phyloP scores from a whole-genome alignment of 202 grass and related monocot species.

The Carex arenaria region DNA sequence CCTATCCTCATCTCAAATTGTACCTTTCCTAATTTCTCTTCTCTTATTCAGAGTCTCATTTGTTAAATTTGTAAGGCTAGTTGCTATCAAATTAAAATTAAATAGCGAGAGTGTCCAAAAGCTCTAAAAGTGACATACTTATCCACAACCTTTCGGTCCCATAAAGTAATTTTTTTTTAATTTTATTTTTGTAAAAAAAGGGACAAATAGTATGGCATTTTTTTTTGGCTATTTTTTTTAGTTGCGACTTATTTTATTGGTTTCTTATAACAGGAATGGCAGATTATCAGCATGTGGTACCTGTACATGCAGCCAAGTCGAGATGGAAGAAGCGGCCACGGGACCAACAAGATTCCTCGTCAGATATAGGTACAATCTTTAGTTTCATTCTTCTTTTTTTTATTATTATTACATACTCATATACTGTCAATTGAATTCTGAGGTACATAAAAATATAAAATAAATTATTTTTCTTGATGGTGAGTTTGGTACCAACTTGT shows the following conservation, averaged over 20 bases:
- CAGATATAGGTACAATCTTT: slow-evolving; percentile 28
- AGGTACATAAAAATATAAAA: background rate
- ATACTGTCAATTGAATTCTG: background rate
- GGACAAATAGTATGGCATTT: background rate
- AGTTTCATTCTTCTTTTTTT: background rate
- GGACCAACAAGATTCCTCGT: slow-evolving; percentile 11
- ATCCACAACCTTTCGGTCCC: too few relatives aligned
- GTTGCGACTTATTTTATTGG: background rate
- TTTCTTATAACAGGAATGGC: slow-evolving; percentile 47
- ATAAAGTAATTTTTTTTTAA: background rate
- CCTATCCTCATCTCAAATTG: too few relatives aligned
- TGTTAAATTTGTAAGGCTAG: too few relatives aligned
- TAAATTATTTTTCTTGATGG: too few relatives aligned
- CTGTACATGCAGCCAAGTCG: slow-evolving; percentile 57
- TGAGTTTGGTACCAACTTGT: background rate
- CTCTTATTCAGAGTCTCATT: too few relatives aligned
- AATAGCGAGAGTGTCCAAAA: too few relatives aligned
- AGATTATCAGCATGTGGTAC: slow-evolving; percentile 85
- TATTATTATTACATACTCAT: background rate
- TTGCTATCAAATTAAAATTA: too few relatives aligned
- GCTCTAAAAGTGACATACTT: too few relatives aligned
- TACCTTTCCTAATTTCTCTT: too few relatives aligned
- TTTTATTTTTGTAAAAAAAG: background rate
- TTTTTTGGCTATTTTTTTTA: background rate
- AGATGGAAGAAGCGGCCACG: slow-evolving; percentile 52